Base-by-base conservation (phyloP, 257 asterid genomes). In the Petunia axillaris region DNA sequence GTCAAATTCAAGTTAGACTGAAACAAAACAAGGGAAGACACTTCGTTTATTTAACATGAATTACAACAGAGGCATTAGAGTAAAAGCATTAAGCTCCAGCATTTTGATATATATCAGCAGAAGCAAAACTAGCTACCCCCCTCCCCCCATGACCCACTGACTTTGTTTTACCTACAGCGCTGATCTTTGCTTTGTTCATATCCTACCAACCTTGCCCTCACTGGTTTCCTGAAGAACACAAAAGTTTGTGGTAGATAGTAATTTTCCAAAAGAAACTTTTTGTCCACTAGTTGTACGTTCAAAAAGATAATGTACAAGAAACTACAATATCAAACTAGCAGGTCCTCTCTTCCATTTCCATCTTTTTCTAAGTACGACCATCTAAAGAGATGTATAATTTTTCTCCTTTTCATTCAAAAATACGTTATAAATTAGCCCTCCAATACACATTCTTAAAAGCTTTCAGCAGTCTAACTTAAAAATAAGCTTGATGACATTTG, bases 161-260 rank as follows among this genome's bases (percentile, higher is more conserved):
- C 62, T 25, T 10, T 11, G 60, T 35, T 48, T 73, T 52, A 11
- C 62, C 50, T 73, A 50, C 48, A 50, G 11, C 46, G 46, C 8
- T 35, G 62, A 35, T 50, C 6, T 71, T 73, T 73, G 62, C 46
- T 73, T 73, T 73, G 43, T 11, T 36, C 16, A 13, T 50, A 73
- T 73, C 62, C 46, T 73, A 48, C 62, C 62, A 73, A 50, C 78
- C 53, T 73, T 35, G 1, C 60, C 63, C 77, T 50, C 63, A 73
- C 78, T 50, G 50, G 46, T 73, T 73, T 73, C 78, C 11, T 52
- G 15, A 10, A 52, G 57, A 52, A 52, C 58, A 48, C 41, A 8
- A 39, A 10, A 73, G 53, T 35, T 36, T 73, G 78, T 11, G 78
- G 62, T 35, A 50, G 62, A 50, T 50, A 36, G 62, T 52, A 73